Conservation (phyloP, 352 stramenopile genomes). For the Aphanomyces cochlioides region DNA sequence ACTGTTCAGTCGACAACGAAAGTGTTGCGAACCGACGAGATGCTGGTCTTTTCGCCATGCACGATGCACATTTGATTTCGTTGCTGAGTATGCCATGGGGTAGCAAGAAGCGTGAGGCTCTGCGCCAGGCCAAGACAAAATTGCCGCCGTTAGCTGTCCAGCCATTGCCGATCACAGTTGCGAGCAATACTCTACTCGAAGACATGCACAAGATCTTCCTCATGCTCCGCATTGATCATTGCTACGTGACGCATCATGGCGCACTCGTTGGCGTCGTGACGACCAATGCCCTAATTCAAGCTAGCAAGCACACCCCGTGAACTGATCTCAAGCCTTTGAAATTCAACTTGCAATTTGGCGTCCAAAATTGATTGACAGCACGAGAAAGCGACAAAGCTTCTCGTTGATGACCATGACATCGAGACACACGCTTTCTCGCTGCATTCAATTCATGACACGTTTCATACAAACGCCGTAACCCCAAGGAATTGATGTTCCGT, state of each 20-base stretch:
- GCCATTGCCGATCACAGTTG: constrained; percentile 66
- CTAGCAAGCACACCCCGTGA: neutral
- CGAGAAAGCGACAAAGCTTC: no score
- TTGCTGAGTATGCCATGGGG: constrained; percentile 64
- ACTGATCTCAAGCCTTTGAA: no score
- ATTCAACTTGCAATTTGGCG: no score
- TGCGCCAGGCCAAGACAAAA: constrained; percentile 53
- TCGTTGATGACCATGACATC: no score
- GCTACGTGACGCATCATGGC: constrained; percentile 82
- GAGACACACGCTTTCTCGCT: no score
- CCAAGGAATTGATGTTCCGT: no score
- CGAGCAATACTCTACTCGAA: constrained; percentile 70
- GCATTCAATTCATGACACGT: no score
- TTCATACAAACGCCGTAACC: no score
- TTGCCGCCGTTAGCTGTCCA: constrained; percentile 34
- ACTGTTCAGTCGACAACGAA: neutral
- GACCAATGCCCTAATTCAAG: constrained; percentile 15
- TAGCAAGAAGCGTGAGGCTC: constrained; percentile 50
- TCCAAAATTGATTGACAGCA: no score
- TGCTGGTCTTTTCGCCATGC: constrained; percentile 12
- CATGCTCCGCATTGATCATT: constrained; percentile 85
- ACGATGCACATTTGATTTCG: constrained; percentile 73
- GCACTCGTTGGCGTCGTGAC: constrained; percentile 80
- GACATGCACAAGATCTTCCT: constrained; percentile 90
- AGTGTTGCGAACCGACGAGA: neutral